Evolutionary conservation across 164 flowering plant species (phyloP).

Genomic region (Houttuynia cordata): DNA sequence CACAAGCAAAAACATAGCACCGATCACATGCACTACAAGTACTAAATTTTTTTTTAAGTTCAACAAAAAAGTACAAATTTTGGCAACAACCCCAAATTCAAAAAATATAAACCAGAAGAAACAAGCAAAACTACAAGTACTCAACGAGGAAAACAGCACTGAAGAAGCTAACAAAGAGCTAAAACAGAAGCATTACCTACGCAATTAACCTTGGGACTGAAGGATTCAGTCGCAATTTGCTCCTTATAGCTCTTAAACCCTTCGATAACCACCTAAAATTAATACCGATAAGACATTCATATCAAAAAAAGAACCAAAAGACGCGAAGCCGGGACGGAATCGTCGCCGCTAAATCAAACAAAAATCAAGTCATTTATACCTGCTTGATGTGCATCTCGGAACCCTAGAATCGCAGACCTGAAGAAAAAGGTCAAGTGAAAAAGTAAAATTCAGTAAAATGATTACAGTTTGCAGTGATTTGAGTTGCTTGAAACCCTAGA

Average conservation of each 20-base stretch:
- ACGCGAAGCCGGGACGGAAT: no score
- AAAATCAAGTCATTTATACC: not conserved
- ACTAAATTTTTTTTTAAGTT: no score
- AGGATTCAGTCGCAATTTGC: constrained; percentile 72
- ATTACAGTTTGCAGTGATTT: no score
- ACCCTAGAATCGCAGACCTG: not conserved
- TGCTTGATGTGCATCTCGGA: constrained; percentile 8
- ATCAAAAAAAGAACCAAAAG: no score
- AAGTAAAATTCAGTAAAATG: no score
- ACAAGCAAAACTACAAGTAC: not conserved
- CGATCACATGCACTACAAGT: no score
- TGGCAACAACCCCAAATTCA: no score
- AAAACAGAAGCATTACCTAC: constrained; percentile 51
- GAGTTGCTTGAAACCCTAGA: not conserved
- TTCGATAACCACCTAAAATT: constrained; percentile 63
- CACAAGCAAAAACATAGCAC: no score
- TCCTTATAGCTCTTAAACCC: constrained; percentile 96
- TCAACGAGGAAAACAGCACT: not conserved
- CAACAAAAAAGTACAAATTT: no score
- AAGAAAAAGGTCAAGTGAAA: not conserved
- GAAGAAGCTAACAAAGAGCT: not conserved
- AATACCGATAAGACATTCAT: not conserved
- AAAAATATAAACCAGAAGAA: not conserved
- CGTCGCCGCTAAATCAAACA: not conserved
- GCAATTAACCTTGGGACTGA: constrained; percentile 89